Evolutionary conservation across 2,329 filamentous ascomycete species (phyloP).

Genomic region (Pseudopyrenochaeta lycopersici): DNA sequence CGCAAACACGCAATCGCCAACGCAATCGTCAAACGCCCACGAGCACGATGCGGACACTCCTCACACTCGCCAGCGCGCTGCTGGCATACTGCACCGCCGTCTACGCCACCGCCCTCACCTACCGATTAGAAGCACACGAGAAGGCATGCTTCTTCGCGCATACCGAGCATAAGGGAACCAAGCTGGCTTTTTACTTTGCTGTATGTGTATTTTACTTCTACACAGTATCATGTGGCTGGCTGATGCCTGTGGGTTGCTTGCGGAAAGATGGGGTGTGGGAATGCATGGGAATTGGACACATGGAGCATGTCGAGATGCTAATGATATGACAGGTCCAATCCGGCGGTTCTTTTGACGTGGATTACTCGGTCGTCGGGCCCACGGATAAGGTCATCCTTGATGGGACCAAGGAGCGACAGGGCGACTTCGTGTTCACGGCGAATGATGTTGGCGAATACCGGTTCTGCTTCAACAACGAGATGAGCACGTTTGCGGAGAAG

Average conservation of each 20-base stretch:
- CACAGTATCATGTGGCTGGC: neutral
- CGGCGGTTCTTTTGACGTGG: conserved; percentile 95
- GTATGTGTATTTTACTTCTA: conserved; percentile 61
- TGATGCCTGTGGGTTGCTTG: no score
- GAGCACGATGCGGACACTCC: conserved; percentile 46
- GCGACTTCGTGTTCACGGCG: conserved; percentile 97
- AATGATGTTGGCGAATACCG: conserved; percentile 87
- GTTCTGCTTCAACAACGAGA: conserved; percentile 98
- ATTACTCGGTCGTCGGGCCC: conserved; percentile 88
- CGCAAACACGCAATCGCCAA: conserved; percentile 15
- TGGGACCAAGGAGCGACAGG: conserved; percentile 90
- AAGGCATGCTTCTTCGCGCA: conserved; percentile 93
- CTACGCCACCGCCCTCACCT: conserved; percentile 90
- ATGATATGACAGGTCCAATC: conserved; percentile 80
- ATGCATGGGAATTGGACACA: neutral
- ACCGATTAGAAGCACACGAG: conserved; percentile 89
- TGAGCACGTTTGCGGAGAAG: conserved; percentile 98
- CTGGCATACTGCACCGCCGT: conserved; percentile 67
- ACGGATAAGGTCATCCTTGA: conserved; percentile 82
- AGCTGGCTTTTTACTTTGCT: conserved; percentile 98
- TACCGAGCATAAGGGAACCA: conserved; percentile 79
- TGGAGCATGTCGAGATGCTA: neutral
- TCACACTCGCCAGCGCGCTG: conserved; percentile 56
- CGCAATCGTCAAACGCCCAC: conserved; percentile 14
- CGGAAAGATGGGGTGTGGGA: neutral